phyloP scores from a whole-genome alignment of 1,284 basidiomycete species.

The Ceratobasidium sp. region DNA sequence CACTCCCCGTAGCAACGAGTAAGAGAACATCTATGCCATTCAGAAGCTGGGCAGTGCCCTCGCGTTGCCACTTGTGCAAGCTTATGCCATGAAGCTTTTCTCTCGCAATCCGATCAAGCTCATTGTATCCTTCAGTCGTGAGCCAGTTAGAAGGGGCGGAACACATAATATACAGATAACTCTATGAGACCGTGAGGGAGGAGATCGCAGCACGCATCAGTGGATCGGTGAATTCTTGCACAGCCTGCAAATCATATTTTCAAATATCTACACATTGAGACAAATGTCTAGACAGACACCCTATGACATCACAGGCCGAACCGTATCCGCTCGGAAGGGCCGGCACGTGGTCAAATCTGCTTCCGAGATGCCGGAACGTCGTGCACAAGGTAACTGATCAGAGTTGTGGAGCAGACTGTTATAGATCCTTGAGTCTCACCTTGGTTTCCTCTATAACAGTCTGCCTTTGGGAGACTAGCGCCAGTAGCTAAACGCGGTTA shows the following conservation, averaged over 20 bases:
- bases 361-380: constrained; percentile 1
- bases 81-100: neutral
- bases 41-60: neutral
- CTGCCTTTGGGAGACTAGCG: constrained; percentile 30
- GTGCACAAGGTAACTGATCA: neutral
- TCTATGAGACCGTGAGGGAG: neutral
- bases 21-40: neutral
- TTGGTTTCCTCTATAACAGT: constrained; percentile 8
- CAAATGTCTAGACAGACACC: neutral
- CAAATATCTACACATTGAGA: neutral
- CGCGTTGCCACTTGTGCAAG: constrained; percentile 9
- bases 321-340: neutral
- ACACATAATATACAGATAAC: neutral
- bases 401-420: constrained; percentile 9
- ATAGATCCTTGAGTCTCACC: constrained; percentile 1
- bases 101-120: constrained; percentile 4
- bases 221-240: neutral
- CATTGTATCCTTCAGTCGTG: neutral
- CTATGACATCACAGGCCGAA: neutral
- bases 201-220: neutral
- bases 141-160: neutral
- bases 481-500: no score
- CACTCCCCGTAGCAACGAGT: constrained; percentile 1
- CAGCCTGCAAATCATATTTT: neutral
- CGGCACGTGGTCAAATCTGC: neutral